Conservation (phyloP, 257 asterid species). For the Petunia axillaris region DNA sequence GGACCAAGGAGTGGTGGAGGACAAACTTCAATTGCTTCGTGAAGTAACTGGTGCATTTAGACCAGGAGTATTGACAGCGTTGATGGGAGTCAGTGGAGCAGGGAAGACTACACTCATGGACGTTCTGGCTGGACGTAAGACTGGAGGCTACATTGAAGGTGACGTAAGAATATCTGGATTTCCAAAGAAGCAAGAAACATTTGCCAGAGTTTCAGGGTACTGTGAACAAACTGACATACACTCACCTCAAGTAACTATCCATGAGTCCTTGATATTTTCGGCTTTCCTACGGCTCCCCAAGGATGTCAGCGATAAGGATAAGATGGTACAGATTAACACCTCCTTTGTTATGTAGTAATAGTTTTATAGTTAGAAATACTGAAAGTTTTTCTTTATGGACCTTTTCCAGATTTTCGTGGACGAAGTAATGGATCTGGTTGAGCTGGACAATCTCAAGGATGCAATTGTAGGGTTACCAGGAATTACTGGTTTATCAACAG, state of each 20-base stretch:
- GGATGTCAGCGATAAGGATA: slow-evolving; percentile 51
- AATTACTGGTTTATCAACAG: slow-evolving; percentile 62
- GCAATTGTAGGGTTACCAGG: slow-evolving; percentile 70
- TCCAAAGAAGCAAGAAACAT: slow-evolving; percentile 64
- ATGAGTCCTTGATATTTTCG: slow-evolving; percentile 61
- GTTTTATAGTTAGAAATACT: background rate
- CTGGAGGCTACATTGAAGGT: slow-evolving; percentile 69
- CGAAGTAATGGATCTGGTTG: slow-evolving; percentile 68
- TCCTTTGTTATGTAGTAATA: background rate
- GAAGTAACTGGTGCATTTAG: slow-evolving; percentile 67
- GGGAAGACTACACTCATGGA: slow-evolving; percentile 81
- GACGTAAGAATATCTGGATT: slow-evolving; percentile 68
- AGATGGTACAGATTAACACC: slow-evolving; percentile 41
- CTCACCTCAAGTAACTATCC: slow-evolving; percentile 72
- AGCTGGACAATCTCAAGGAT: slow-evolving; percentile 53
- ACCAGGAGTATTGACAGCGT: slow-evolving; percentile 75
- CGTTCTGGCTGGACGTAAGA: slow-evolving; percentile 69
- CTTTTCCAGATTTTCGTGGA: slow-evolving; percentile 51
- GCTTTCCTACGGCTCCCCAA: slow-evolving; percentile 63
- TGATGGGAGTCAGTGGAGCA: slow-evolving; percentile 84
- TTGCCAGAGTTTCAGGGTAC: slow-evolving; percentile 72
- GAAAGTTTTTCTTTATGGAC: slow-evolving; percentile 16
- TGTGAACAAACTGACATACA: slow-evolving; percentile 72
- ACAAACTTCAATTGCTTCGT: slow-evolving; percentile 57
- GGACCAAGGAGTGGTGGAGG: slow-evolving; percentile 58